Evolutionary conservation across 2,329 filamentous ascomycete genomes (phyloP).

Genomic region (Myriosclerotinia scirpicola): DNA sequence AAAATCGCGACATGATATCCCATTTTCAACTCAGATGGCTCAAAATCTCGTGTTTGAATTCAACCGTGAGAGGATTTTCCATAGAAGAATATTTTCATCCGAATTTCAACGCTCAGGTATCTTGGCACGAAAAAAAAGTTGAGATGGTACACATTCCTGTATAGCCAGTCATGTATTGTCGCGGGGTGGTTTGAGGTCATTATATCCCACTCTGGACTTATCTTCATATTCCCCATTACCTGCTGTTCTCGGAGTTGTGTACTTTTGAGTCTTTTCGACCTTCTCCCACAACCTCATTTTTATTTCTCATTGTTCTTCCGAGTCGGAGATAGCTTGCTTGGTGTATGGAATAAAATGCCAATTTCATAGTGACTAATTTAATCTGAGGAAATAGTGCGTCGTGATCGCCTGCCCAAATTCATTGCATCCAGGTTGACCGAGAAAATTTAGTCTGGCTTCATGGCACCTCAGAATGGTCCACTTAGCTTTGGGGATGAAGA

Average conservation of each 20-base stretch:
- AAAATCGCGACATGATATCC: neutral
- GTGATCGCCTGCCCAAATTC: neutral
- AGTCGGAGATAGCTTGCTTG: neutral
- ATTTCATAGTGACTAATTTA: neutral
- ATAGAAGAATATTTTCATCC: neutral
- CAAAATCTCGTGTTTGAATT: too few relatives aligned
- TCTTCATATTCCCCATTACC: neutral
- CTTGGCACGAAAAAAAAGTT: constrained; percentile 7
- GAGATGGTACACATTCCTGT: neutral
- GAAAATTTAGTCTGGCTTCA: neutral
- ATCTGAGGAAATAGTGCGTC: neutral
- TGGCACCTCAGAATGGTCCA: neutral
- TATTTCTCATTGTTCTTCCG: neutral
- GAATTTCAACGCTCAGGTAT: constrained; percentile 6
- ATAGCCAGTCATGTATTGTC: constrained; percentile 2
- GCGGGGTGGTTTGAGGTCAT: constrained; percentile 11
- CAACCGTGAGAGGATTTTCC: too few relatives aligned
- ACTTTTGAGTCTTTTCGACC: neutral
- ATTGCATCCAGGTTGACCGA: neutral
- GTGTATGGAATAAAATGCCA: neutral
- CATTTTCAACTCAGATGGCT: neutral
- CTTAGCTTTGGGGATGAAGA: neutral
- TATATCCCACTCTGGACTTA: neutral
- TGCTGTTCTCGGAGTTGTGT: neutral
- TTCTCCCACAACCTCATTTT: neutral